Conservation (phyloP, 345 rosid genomes). For the Salix purpurea region DNA sequence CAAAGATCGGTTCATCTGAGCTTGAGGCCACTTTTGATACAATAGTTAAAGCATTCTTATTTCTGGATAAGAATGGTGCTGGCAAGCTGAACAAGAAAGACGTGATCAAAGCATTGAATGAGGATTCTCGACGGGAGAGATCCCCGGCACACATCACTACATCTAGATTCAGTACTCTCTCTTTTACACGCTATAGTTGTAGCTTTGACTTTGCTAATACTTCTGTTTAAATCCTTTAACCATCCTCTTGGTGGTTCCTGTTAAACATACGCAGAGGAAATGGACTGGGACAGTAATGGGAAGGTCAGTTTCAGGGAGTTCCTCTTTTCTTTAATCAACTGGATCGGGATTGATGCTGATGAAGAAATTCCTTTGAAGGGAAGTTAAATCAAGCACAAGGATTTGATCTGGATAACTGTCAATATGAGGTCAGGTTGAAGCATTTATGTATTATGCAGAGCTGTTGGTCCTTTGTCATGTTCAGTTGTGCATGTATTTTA, state of each 20-base stretch:
- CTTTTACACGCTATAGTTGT: constrained; percentile 7
- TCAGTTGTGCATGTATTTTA: neutral
- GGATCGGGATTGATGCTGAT: constrained; percentile 64
- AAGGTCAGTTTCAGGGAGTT: constrained; percentile 77
- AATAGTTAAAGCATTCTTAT: constrained; percentile 68
- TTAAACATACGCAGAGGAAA: constrained; percentile 61
- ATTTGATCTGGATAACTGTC: neutral
- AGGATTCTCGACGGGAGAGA: constrained; percentile 57
- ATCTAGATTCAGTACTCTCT: constrained; percentile 59
- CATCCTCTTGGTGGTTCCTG: constrained; percentile 15
- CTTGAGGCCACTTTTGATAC: constrained; percentile 67
- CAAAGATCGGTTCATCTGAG: constrained; percentile 39
- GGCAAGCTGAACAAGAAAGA: constrained; percentile 76
- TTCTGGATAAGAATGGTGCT: constrained; percentile 72
- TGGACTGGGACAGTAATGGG: constrained; percentile 85
- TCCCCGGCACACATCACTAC: constrained; percentile 62
- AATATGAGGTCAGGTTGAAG: constrained; percentile 20
- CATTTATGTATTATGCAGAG: neutral
- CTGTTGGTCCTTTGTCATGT: constrained; percentile 4
- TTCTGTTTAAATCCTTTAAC: neutral
- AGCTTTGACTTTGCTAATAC: neutral
- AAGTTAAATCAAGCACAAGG: constrained; percentile 7
- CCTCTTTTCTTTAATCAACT: constrained; percentile 63
- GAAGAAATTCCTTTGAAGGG: constrained; percentile 24
- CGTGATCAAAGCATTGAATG: constrained; percentile 59